Base-by-base conservation (phyloP, 768 basidiomycete genomes). In the Xerocomus brunneocitrinus region DNA sequence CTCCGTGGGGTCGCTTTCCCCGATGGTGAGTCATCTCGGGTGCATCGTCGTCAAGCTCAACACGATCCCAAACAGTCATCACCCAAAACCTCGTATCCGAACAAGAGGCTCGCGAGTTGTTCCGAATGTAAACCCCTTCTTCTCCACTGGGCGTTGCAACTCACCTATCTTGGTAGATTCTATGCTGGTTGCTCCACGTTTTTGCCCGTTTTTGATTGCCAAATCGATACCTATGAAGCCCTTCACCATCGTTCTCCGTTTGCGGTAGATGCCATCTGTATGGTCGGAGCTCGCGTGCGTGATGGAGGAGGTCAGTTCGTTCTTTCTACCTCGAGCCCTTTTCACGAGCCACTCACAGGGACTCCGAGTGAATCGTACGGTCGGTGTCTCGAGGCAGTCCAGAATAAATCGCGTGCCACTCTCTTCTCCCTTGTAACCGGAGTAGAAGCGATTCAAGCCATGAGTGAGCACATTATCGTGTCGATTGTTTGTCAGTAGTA, bases 171-270 rank as follows among this genome's bases (percentile, higher is more conserved):
- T 47, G 12, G 25, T 57, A 95, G 93, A 67, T 95, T 90, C 69
- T 97, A 89, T 68, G 80, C 84, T 43, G 94, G 94, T n/a, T 95
- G 93, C 65, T 92, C 90, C 24, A 91, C 88, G 16, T 93, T 92
- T 67, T 71, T 93, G 36, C 90, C 95, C 41, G 84, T 95, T 5
- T 95, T 94, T 63, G 92, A 97, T 69, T 79, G 77, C 4, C 78
- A 73, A 40, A 73, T 79, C n/a, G 94, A 98, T 68, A 93, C 90
- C 0, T 97, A 83, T 69, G 89, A 94, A 42, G 80, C 83, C 40
- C 74, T 98, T 52, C 91, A 90, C 63, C 82, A 87, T 53, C 84
- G 94, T 44, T 95, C 93, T 48, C 95, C 94, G 0, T 97, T 95
- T 71, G 91, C 91, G 39, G 86, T 98, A 24, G 85, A 95, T 60